phyloP scores from a whole-genome alignment of 2,329 filamentous ascomycete genomes.

The Cercospora zeae-maydis region DNA sequence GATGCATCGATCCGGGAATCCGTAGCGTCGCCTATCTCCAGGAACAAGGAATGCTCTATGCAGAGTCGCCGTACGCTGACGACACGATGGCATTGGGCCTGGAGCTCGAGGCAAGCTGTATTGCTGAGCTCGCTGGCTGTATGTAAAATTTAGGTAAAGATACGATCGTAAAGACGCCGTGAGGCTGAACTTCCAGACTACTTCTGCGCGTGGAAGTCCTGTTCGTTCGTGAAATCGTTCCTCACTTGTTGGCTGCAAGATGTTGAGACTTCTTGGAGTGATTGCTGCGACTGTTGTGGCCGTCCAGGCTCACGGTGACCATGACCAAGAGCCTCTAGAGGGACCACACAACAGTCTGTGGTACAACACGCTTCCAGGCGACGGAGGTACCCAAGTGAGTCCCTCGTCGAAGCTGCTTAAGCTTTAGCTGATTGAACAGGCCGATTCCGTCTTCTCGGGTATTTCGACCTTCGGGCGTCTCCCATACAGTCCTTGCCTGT shows the following conservation, averaged over 20 bases:
- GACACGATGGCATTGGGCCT: constrained; percentile 16
- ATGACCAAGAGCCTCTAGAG: constrained; percentile 55
- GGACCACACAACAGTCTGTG: constrained; percentile 73
- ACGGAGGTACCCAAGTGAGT: constrained; percentile 75
- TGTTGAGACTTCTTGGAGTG: constrained; percentile 25
- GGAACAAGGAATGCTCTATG: constrained; percentile 21
- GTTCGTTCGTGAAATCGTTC: background rate
- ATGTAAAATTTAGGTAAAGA: constrained; percentile 20
- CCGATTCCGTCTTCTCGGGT: constrained; percentile 82
- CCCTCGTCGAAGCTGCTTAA: background rate
- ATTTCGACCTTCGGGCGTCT: constrained; percentile 82
- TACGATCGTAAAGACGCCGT: constrained; percentile 8
- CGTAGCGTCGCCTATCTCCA: constrained; percentile 23
- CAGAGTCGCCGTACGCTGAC: constrained; percentile 7
- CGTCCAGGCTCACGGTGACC: constrained; percentile 56
- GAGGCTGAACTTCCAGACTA: background rate
- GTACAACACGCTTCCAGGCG: constrained; percentile 79
- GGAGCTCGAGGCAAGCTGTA: constrained; percentile 16
- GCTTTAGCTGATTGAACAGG: constrained; percentile 47
- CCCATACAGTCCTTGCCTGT: constrained; percentile 72
- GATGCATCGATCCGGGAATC: background rate
- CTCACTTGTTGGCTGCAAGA: constrained; percentile 11
- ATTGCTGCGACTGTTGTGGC: constrained; percentile 43
- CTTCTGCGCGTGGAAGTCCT: background rate
- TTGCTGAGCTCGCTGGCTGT: constrained; percentile 7